phyloP scores from a whole-genome alignment of 106 monocot species.

The Dioscorea dumetorum region DNA sequence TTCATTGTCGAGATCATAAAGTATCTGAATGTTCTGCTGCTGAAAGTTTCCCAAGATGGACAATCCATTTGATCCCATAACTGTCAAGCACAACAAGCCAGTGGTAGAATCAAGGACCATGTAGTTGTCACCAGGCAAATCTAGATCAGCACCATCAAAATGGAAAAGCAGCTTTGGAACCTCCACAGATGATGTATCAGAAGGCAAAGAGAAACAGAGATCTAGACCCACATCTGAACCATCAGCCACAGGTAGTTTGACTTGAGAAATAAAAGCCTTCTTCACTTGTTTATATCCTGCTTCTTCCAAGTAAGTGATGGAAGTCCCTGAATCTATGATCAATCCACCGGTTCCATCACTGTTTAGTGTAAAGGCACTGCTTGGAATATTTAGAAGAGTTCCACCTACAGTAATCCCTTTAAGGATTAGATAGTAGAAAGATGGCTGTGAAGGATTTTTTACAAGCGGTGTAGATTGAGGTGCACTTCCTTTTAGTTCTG shows the following conservation, averaged over 20 bases:
- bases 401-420: conserved; percentile 49
- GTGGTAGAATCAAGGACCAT: conserved; percentile 24
- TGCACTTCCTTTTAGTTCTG: conserved; percentile 1
- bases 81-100: conserved; percentile 45
- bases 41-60: conserved; percentile 79
- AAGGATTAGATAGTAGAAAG: conserved; percentile 48
- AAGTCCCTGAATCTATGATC: conserved; percentile 58
- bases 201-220: conserved; percentile 37
- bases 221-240: conserved; percentile 14
- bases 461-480: conserved; percentile 19
- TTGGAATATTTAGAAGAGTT: conserved; percentile 14
- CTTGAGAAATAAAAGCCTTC: conserved; percentile 29
- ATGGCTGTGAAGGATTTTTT: neutral
- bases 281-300: conserved; percentile 25
- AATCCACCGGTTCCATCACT: conserved; percentile 31
- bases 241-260: conserved; percentile 24
- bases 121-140: conserved; percentile 61
- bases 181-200: neutral
- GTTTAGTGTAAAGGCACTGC: conserved; percentile 11
- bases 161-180: conserved; percentile 29
- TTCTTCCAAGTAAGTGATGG: conserved; percentile 27
- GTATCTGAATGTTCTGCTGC: conserved; percentile 71
- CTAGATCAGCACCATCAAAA: conserved; percentile 33
- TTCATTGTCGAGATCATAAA: conserved; percentile 57
- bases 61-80: conserved; percentile 39